Evolutionary conservation across 495 filamentous ascomycete species (phyloP).

Genomic region (Aspergillus carlsbadensis): DNA sequence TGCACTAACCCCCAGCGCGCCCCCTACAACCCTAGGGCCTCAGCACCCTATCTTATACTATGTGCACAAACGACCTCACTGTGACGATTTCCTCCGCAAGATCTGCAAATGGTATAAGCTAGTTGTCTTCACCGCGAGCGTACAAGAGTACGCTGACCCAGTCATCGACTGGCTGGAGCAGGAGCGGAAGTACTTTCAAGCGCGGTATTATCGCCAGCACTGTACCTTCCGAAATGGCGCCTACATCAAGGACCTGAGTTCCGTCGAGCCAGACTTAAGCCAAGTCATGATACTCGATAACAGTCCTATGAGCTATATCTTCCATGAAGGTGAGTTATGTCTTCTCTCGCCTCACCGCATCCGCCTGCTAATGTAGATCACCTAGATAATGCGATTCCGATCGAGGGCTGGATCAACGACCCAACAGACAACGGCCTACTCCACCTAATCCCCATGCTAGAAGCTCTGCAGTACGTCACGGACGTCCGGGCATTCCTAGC

Average conservation of each 20-base stretch:
- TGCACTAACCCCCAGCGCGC: conserved; percentile 58
- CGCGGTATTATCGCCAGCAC: conserved; percentile 91
- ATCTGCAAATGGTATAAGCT: conserved; percentile 97
- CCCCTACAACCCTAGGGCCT: conserved; percentile 65
- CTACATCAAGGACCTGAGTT: conserved; percentile 96
- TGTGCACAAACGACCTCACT: conserved; percentile 95
- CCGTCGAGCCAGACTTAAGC: conserved; percentile 92
- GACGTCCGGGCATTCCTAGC: conserved; percentile 90
- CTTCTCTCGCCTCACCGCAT: too few species aligned
- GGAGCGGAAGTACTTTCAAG: conserved; percentile 92
- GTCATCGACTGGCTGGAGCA: conserved; percentile 99
- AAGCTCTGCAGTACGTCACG: conserved; percentile 92
- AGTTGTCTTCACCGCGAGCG: conserved; percentile 94
- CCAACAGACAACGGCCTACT: conserved; percentile 80
- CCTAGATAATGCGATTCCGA: conserved; percentile 35
- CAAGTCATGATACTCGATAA: conserved; percentile 99
- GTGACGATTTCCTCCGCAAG: conserved; percentile 94
- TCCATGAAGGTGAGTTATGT: conserved; percentile 88
- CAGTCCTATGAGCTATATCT: conserved; percentile 96
- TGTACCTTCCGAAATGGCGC: conserved; percentile 93
- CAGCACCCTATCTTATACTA: conserved; percentile 98
- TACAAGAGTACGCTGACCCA: conserved; percentile 97
- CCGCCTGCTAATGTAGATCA: conserved; percentile 11
- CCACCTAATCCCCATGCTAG: conserved; percentile 89
- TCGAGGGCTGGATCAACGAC: conserved; percentile 43